Evolutionary conservation across 257 asterid species (phyloP), one percentile per base, ranked within the genome.

Genomic region (Ophiorrhiza pumila): DNA sequence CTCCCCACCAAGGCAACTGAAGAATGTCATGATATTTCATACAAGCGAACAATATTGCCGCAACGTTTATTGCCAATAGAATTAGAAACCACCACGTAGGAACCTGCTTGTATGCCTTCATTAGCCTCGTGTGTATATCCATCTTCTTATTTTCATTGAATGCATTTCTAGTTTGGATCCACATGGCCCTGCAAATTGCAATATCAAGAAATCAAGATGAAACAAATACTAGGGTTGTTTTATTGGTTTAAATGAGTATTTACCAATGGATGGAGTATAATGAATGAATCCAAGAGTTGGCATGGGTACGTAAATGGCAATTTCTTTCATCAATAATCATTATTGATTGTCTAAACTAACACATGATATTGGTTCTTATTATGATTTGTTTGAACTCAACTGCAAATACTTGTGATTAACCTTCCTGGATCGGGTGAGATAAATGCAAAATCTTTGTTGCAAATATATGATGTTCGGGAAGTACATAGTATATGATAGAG

Each of bases 1-100:
- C 87, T 17, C 85, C 91, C 91, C 94, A 88, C 89, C 89, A 88
- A 12, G 89, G 87, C 75, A 88, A 60, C 66, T 88, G 95, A 20
- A 88, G 81, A 35, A 73, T 4, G 39, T 67, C 63, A 1, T 78
- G 35, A 57, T 83, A 83, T 23, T 68, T n/a, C 27, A 39, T 7
- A 42, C 86, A 83, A 11, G 82, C 79, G 14, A 75, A 77, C 39
- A 86, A 25, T 69, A 78, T 59, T 12, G 79, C 60, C 0, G 35
- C 85, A 61, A 88, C 69, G 35, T 82, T 83, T 3, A 60, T 74
- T 0, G 39, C 78, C 5, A 86, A 87, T 57, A 88, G 77, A n/a
- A 46, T 34, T 5, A 69, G 35, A 78, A 88, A 86, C 94, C 94
- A 86, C 90, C 87, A 83, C 76, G 34, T 22, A 0, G 94, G 91